phyloP scores from a whole-genome alignment of 2,329 filamentous ascomycete species.

The Phyllosticta paracitricarpa region DNA sequence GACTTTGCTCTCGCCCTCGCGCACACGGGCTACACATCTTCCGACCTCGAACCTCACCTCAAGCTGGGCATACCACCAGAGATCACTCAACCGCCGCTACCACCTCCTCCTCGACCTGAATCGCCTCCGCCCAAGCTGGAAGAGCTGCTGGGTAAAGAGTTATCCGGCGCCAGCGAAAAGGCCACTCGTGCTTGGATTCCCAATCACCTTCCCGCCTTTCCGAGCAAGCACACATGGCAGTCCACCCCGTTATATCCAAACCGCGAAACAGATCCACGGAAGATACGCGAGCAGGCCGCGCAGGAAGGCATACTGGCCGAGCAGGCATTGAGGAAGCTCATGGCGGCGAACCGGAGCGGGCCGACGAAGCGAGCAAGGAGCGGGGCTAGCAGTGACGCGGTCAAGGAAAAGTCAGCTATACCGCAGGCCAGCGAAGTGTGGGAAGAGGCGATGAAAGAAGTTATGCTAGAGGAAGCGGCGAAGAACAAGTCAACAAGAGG shows the following conservation, averaged over 20 bases:
- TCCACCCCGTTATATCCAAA: constrained; percentile 48
- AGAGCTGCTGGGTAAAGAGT: constrained; percentile 41
- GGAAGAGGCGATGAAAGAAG: constrained; percentile 45
- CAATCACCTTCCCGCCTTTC: constrained; percentile 50
- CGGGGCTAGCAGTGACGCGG: constrained; percentile 3
- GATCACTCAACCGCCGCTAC: constrained; percentile 31
- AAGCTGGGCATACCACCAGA: constrained; percentile 25
- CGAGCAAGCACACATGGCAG: constrained; percentile 55
- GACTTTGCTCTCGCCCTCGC: constrained; percentile 49
- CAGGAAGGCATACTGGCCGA: constrained; percentile 57
- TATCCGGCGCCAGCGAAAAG: constrained; percentile 39
- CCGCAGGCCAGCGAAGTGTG: constrained; percentile 41
- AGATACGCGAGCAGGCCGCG: constrained; percentile 52
- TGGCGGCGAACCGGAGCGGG: constrained; percentile 39
- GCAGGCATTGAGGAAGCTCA: constrained; percentile 52
- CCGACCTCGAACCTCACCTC: constrained; percentile 25
- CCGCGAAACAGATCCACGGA: constrained; percentile 49
- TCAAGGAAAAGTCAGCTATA: constrained; percentile 2
- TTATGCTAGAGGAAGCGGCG: constrained; percentile 33
- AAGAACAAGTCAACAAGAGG: constrained; percentile 25
- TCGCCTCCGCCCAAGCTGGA: constrained; percentile 34
- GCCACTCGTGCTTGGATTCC: constrained; percentile 46
- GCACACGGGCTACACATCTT: constrained; percentile 28
- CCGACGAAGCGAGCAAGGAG: constrained; percentile 13
- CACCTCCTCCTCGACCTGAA: constrained; percentile 30